Conservation (phyloP, 805 yeast genomes). For the Wickerhamomyces rabaulensis region DNA sequence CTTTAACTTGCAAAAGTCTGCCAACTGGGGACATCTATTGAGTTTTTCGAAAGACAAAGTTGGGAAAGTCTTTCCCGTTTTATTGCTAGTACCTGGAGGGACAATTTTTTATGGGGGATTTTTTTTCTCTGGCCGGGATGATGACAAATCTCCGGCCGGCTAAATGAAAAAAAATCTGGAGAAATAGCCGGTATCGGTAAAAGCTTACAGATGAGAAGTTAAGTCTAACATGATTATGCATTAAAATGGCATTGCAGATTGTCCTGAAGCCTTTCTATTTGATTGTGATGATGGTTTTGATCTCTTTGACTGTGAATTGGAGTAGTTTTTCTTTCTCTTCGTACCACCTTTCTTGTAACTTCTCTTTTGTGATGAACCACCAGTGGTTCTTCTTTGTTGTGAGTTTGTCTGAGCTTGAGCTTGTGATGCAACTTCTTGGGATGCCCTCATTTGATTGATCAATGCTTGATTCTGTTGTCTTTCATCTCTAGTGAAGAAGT, state of each 20-base stretch:
- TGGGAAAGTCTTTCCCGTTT: no score
- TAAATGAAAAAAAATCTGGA: no score
- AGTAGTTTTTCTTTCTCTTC: not conserved
- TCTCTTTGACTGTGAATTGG: not conserved
- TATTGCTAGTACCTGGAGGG: no score
- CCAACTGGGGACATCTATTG: not conserved
- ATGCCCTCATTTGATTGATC: conserved; percentile 18
- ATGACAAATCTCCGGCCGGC: not conserved
- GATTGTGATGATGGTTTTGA: not conserved
- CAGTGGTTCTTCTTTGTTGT: not conserved
- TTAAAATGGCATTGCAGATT: not conserved
- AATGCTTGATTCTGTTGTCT: conserved; percentile 12
- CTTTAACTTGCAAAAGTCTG: not conserved
- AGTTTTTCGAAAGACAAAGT: no score
- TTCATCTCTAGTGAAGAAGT: conserved; percentile 13
- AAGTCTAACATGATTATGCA: not conserved
- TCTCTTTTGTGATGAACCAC: not conserved
- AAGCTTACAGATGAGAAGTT: no score
- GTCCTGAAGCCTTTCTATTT: not conserved
- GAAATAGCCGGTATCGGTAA: no score
- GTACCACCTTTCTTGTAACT: not conserved
- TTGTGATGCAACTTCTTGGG: conserved; percentile 11
- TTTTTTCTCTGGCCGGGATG: not conserved
- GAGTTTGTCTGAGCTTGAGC: not conserved
- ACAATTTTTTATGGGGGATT: no score